Conservation (phyloP, 169 alveolate species). For the Plasmodium gonderi region DNA sequence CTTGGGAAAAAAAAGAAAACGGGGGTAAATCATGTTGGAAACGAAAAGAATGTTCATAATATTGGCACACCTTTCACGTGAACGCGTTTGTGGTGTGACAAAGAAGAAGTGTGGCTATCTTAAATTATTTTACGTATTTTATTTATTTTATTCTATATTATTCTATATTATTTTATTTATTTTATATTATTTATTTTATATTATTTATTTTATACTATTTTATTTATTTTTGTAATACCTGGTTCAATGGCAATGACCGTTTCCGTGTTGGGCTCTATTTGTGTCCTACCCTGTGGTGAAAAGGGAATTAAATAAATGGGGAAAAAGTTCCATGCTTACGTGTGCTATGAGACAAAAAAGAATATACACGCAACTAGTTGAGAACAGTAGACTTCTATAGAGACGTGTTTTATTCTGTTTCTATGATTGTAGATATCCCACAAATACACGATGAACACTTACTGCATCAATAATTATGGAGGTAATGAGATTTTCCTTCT, state of each 20-base stretch:
- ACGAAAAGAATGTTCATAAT: background rate
- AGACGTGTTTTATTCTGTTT: too few relatives aligned
- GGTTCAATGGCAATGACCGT: constrained; percentile 95
- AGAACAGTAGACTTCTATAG: too few relatives aligned
- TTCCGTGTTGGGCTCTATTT: constrained; percentile 91
- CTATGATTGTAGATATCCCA: too few relatives aligned
- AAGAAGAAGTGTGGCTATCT: too few relatives aligned
- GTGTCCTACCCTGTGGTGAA: constrained; percentile 89
- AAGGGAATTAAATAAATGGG: background rate
- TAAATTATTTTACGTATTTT: too few relatives aligned
- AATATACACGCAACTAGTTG: too few relatives aligned
- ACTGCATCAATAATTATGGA: constrained; percentile 89
- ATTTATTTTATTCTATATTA: too few relatives aligned
- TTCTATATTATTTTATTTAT: too few relatives aligned
- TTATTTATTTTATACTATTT: background rate
- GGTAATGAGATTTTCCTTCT: constrained; percentile 78
- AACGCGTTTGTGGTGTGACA: background rate
- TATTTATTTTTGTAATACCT: constrained; percentile 76
- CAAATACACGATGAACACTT: background rate
- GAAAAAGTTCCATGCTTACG: background rate
- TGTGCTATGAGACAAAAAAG: background rate
- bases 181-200: background rate
- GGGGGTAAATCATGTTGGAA: background rate
- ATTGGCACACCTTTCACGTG: background rate
- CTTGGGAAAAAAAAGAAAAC: constrained; percentile 52